Evolutionary conservation across 148 eudicot genomes (phyloP).

Genomic region (Cornus controversa): DNA sequence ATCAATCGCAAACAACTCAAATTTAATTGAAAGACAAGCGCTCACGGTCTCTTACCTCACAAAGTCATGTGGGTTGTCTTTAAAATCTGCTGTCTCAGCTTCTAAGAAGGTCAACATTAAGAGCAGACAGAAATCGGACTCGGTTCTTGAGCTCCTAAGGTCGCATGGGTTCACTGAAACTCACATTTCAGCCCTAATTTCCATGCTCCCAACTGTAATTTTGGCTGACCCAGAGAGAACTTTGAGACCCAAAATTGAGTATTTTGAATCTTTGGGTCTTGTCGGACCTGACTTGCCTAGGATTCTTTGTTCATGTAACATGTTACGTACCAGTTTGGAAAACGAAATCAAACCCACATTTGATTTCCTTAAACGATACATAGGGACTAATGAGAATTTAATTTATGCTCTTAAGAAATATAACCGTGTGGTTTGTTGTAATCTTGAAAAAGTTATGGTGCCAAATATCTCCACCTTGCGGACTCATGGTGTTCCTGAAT

Average conservation of each 20-base stretch:
- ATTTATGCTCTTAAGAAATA: not conserved
- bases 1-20: not conserved
- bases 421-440: not conserved
- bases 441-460: not conserved
- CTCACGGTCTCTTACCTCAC: not conserved
- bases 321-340: not conserved
- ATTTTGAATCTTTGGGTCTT: not conserved
- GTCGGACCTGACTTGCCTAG: not conserved
- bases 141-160: not conserved
- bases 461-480: not conserved
- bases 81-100: not conserved
- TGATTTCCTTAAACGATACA: not conserved
- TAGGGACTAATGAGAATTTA: not conserved
- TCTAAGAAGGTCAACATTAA: not conserved
- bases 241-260: conserved; percentile 1
- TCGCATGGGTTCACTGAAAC: not conserved
- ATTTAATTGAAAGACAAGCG: not conserved
- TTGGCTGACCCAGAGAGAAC: not conserved
- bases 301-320: not conserved
- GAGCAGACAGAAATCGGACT: not conserved
- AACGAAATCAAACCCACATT: not conserved
- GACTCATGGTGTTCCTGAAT: not conserved
- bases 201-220: not conserved
- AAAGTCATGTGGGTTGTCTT: not conserved
- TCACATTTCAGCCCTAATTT: not conserved